Percentiles rank a stretch among this genome's conserved stretches.
These are phyloP conservation scores for Pascua sp. DNA, from an alignment of 1,284 basidiomycete species.

Conservation along the genomic window DNA sequence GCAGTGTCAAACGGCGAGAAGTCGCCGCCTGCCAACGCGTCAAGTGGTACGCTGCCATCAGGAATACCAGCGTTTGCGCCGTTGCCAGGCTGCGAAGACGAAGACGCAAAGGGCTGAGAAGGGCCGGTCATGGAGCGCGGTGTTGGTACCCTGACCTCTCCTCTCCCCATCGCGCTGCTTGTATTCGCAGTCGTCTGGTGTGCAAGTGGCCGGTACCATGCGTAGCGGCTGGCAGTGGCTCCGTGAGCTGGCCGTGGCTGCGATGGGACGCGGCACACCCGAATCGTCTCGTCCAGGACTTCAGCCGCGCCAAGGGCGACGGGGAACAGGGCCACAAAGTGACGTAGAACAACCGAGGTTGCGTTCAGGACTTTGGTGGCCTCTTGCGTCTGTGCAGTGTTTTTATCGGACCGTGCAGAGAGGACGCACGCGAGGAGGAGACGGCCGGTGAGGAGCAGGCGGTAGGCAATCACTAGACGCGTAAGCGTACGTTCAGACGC, in stretches of 20 bases:
- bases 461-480: slow-evolving; percentile 10
- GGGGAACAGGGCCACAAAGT: slow-evolving; percentile 14
- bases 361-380: slow-evolving; percentile 16
- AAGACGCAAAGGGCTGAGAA: too few relatives aligned
- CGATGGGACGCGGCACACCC: slow-evolving; percentile 8
- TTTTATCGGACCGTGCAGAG: slow-evolving; percentile 11
- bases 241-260: not conserved
- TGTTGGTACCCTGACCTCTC: too few relatives aligned
- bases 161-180: not conserved
- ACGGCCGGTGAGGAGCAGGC: slow-evolving; percentile 14
- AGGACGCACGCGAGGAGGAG: slow-evolving; percentile 14
- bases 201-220: slow-evolving; percentile 12
- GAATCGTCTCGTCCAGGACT: slow-evolving; percentile 19
- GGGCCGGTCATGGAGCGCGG: too few relatives aligned
- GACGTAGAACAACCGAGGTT: slow-evolving; percentile 10
- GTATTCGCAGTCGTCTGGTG: not conserved
- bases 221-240: not conserved
- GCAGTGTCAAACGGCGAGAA: too few relatives aligned
- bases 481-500: too few relatives aligned
- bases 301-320: slow-evolving; percentile 19
- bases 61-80: too few relatives aligned
- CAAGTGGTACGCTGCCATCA: too few relatives aligned
- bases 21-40: too few relatives aligned
- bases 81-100: too few relatives aligned
- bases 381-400: slow-evolving; percentile 8